Base-by-base conservation (phyloP, 129 eudicot genomes). In the Calendula officinalis region DNA sequence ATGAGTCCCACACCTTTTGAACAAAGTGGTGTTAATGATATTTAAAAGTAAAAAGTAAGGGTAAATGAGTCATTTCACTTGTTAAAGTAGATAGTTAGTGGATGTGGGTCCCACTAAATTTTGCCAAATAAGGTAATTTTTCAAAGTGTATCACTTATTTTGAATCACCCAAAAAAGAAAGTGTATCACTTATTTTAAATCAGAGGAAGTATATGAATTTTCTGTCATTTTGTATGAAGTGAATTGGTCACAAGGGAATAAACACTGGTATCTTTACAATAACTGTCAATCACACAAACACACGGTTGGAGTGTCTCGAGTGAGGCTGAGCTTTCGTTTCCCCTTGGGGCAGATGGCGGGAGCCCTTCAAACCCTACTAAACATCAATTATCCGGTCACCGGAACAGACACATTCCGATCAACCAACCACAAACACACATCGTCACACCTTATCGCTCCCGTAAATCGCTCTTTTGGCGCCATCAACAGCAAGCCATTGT, bases 261-360 rank as follows among this genome's bases (percentile, higher is more conserved):
- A 44, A 68, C 1, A 3, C 3, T 45, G 4, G 5, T 10, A 62
- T 53, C 47, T 17, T n/a, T 42, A 9, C 47, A 45, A 35, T 45
- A 46, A 57, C 65, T 16, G 57, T 30, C 49, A 5, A 32, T 52
- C 56, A 58, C 56, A 62, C 53, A 62, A 16, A 45, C 64, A 35
- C 58, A 57, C 40, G 46, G 39, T 35, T 10, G 27, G 15, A 43
- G 56, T 34, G 73, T 47, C 54, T 10, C 44, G 22, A 32, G 65
- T 51, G 68, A 13, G 61, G 62, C n/a, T 11, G 3, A 13, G 11
- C 53, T 37, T 11, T 42, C 7, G 35, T 56, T 53, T 30, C 52
- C 8, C 50, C 17, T 17, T 45, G 41, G 70, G 57, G 16, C 76
- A 63, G 22, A 86, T 86, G 94, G 86, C 86, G 71, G 86, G 84